These are phyloP conservation scores for Aureobasidium uvarum DNA, from an alignment of 2,329 filamentous ascomycete genomes.

Conservation along the genomic window DNA sequence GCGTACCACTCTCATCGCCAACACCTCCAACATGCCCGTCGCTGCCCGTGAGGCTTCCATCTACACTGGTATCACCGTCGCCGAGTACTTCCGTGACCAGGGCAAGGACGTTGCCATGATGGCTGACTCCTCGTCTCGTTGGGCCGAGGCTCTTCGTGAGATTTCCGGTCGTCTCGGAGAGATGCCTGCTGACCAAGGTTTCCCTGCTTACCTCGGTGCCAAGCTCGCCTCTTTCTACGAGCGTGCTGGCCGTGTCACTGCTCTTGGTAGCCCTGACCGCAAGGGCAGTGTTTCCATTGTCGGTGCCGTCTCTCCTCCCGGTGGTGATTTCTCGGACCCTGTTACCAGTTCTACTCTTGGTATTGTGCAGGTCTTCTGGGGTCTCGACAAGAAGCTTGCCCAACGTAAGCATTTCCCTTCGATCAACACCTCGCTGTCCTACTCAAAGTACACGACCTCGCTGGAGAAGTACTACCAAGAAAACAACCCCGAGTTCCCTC, in stretches of 20 bases:
- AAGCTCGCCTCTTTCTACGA: constrained; percentile 99
- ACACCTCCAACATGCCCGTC: constrained; percentile 99
- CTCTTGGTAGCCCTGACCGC: constrained; percentile 84
- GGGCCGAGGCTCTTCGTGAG: constrained; percentile 98
- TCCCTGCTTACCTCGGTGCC: constrained; percentile 93
- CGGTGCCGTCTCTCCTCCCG: constrained; percentile 92
- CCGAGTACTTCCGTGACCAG: constrained; percentile 96
- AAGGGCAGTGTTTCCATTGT: constrained; percentile 95
- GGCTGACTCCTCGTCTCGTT: constrained; percentile 96
- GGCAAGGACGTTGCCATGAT: constrained; percentile 99
- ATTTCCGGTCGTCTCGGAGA: constrained; percentile 98
- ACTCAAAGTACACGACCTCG: constrained; percentile 90
- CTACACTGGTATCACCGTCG: constrained; percentile 93
- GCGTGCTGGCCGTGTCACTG: constrained; percentile 82
- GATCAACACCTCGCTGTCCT: constrained; percentile 91
- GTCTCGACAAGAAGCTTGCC: constrained; percentile 98
- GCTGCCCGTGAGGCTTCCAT: constrained; percentile 98
- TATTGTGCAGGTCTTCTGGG: constrained; percentile 99
- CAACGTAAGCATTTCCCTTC: constrained; percentile 99
- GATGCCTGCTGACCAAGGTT: constrained; percentile 99
- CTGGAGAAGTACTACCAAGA: constrained; percentile 95
- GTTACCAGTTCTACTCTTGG: constrained; percentile 89
- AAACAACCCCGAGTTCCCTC: constrained; percentile 89
- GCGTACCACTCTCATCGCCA: constrained; percentile 96
- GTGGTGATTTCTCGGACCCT: constrained; percentile 98